phyloP scores from a whole-genome alignment of 441 rosid genomes.

The Mallotus japonicus region DNA sequence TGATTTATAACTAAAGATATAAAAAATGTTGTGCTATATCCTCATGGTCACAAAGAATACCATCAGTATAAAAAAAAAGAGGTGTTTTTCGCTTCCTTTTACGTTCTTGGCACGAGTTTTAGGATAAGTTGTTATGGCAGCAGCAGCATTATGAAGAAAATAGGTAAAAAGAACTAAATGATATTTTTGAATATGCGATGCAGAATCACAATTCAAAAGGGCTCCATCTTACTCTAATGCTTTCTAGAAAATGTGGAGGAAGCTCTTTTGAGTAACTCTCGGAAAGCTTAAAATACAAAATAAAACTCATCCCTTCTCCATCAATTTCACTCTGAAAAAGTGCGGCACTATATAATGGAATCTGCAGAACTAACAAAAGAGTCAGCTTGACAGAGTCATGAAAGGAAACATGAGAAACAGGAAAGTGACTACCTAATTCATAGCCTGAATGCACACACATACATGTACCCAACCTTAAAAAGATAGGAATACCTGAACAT shows the following conservation, averaged over 20 bases:
- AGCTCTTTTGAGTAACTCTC: slow-evolving; percentile 65
- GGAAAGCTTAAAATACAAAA: slow-evolving; percentile 78
- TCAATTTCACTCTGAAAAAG: slow-evolving; percentile 75
- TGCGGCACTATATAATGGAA: slow-evolving; percentile 72
- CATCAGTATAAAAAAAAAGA: neutral
- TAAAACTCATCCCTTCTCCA: slow-evolving; percentile 86
- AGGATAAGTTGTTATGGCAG: neutral
- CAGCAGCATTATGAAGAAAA: neutral
- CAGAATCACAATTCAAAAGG: neutral
- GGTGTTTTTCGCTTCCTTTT: neutral
- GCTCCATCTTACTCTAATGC: slow-evolving; percentile 50
- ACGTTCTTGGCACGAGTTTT: neutral
- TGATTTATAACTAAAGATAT: neutral
- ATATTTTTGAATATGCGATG: neutral
- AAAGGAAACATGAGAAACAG: slow-evolving; percentile 1
- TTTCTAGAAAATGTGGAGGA: slow-evolving; percentile 69
- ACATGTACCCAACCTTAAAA: neutral
- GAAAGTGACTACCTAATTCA: neutral
- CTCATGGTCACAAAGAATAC: neutral
- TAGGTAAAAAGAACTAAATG: neutral
- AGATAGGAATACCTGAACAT: slow-evolving; percentile 71
- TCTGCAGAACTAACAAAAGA: slow-evolving; percentile 36
- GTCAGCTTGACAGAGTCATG: slow-evolving; percentile 6
- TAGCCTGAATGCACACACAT: neutral
- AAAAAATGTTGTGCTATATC: neutral